Conservation (phyloP, 768 basidiomycete genomes). For the Dictyophora rubrovolvata region DNA sequence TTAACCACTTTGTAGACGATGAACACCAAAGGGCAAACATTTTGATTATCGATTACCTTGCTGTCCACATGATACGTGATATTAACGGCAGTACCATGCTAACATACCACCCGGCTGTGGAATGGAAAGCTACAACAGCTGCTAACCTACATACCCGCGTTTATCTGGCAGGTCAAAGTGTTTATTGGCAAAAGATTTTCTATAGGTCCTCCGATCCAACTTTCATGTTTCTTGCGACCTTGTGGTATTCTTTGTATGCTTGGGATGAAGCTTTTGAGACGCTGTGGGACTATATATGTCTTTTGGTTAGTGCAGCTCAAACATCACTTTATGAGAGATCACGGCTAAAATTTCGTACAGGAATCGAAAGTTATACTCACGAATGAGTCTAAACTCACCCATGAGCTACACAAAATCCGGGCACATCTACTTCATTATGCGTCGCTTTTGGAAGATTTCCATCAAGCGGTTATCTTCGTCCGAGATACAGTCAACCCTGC, state of each 20-base stretch:
- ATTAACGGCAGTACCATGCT: constrained; percentile 30
- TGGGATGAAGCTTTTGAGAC: constrained; percentile 12
- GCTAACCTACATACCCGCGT: constrained; percentile 6
- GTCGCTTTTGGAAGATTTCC: constrained; percentile 43
- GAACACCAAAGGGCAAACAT: neutral
- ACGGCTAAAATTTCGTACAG: constrained; percentile 22
- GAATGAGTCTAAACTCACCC: constrained; percentile 29
- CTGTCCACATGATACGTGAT: constrained; percentile 7
- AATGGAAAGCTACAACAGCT: constrained; percentile 8
- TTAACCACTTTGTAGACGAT: neutral
- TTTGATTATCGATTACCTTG: neutral
- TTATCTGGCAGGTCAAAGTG: constrained; percentile 9
- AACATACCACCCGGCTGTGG: constrained; percentile 27
- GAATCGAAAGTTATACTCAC: neutral
- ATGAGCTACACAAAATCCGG: constrained; percentile 45
- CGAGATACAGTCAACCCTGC: constrained; percentile 38
- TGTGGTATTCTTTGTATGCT: constrained; percentile 13
- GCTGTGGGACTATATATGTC: constrained; percentile 7
- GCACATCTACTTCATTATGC: constrained; percentile 50
- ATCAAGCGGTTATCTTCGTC: constrained; percentile 40
- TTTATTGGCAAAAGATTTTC: constrained; percentile 10
- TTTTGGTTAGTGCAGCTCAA: neutral
- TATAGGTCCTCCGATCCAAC: constrained; percentile 7
- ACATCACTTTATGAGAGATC: neutral
- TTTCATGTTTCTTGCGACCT: constrained; percentile 4